phyloP scores from a whole-genome alignment of 1,139 yeast genomes.

The Zygoascus meyerae region DNA sequence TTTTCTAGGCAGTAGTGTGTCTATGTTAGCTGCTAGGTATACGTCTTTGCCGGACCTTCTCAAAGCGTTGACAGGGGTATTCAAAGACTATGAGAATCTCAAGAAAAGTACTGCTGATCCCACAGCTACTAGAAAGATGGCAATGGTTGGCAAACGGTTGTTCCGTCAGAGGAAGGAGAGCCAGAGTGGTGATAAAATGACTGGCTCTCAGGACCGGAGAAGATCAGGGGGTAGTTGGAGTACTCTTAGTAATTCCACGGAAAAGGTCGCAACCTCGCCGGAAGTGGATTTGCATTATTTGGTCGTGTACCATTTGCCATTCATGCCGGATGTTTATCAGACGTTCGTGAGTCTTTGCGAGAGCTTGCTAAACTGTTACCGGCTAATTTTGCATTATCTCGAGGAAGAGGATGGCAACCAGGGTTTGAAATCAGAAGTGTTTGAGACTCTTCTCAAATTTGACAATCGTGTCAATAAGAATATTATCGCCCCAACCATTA shows the following conservation, averaged over 20 bases:
- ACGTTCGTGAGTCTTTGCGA: conserved; percentile 29
- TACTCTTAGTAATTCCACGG: neutral
- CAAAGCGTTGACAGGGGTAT: conserved; percentile 8
- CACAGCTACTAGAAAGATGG: conserved; percentile 2
- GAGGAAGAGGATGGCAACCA: conserved; percentile 8
- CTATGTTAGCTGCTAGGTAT: conserved; percentile 7
- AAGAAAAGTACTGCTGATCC: conserved; percentile 5
- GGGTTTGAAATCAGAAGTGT: conserved; percentile 16
- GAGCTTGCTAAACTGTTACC: conserved; percentile 25
- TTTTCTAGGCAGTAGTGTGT: conserved; percentile 8
- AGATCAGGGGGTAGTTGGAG: conserved; percentile 6
- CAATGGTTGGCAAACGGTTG: conserved; percentile 7
- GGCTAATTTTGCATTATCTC: conserved; percentile 19
- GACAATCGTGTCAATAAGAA: conserved; percentile 26
- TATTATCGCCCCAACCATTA: conserved; percentile 26
- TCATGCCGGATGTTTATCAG: conserved; percentile 29
- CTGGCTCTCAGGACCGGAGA: conserved; percentile 1
- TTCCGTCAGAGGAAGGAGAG: conserved; percentile 9
- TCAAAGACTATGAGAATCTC: conserved; percentile 11
- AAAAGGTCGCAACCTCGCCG: neutral
- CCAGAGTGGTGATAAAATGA: neutral
- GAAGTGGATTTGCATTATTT: conserved; percentile 21
- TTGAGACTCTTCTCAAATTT: conserved; percentile 23
- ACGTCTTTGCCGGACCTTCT: conserved; percentile 3
- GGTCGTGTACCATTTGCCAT: conserved; percentile 26